Evolutionary conservation across 805 yeast species (phyloP).

Genomic region (Schizosaccharomyces osmophilus): DNA sequence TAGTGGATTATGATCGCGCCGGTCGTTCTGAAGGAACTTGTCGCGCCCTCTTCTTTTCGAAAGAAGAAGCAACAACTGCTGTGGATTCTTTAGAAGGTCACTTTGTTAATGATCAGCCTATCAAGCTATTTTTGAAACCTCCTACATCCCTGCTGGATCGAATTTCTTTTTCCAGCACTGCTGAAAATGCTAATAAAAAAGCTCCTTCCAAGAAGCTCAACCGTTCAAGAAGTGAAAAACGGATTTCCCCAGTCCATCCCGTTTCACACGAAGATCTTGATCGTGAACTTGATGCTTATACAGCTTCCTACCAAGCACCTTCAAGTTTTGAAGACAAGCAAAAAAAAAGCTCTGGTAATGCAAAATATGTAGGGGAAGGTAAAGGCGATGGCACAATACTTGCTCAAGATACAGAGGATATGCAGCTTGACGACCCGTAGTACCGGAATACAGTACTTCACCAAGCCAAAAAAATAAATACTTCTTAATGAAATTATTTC

Average conservation of each 20-base stretch:
- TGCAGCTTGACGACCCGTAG: no score
- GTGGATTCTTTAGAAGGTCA: background rate
- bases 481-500: no score
- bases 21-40: slow-evolving; percentile 1
- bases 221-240: background rate
- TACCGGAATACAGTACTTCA: no score
- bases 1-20: background rate
- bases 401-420: no score
- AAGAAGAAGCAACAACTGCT: background rate
- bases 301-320: background rate
- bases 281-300: background rate
- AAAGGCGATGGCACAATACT: no score
- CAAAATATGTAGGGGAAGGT: no score
- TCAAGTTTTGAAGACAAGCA: background rate
- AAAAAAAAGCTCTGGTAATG: no score
- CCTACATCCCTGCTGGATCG: background rate
- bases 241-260: background rate
- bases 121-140: background rate
- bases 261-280: background rate
- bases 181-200: no score
- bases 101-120: background rate
- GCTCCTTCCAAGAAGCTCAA: no score
- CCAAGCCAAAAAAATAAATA: no score
- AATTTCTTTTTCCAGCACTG: background rate
- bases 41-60: background rate